phyloP scores from a whole-genome alignment of 2,329 filamentous ascomycete species.

The Cladophialophora bantiana region DNA sequence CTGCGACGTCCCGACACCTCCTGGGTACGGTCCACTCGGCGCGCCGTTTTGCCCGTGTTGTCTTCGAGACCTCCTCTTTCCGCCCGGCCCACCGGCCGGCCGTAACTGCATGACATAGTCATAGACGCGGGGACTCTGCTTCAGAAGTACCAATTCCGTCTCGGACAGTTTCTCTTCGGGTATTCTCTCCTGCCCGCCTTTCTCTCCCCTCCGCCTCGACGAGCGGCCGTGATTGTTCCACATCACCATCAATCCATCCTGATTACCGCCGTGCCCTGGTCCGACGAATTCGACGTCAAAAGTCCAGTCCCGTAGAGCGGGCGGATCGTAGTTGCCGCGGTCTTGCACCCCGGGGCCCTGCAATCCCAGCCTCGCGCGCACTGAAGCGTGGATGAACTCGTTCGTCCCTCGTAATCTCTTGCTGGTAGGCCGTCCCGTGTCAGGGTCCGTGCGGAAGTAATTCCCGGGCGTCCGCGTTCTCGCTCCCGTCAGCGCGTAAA shows the following conservation, averaged over 20 bases:
- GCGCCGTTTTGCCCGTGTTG: conserved; percentile 18
- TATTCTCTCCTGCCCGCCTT: conserved; percentile 38
- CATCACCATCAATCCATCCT: conserved; percentile 37
- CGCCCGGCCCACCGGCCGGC: conserved; percentile 21
- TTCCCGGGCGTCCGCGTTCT: conserved; percentile 41
- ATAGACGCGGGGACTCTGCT: conserved; percentile 34
- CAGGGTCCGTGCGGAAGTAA: conserved; percentile 40
- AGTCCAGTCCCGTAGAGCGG: conserved; percentile 40
- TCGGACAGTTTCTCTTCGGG: conserved; percentile 38
- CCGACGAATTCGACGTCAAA: conserved; percentile 34
- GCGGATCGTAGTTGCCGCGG: conserved; percentile 39
- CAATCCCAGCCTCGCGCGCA: conserved; percentile 39
- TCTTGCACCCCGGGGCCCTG: conserved; percentile 39
- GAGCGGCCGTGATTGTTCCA: conserved; percentile 36
- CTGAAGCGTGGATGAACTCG: conserved; percentile 43
- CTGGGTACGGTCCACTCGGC: conserved; percentile 12
- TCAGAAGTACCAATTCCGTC: conserved; percentile 39
- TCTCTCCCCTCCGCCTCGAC: conserved; percentile 14
- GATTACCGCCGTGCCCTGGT: conserved; percentile 32
- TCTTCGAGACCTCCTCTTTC: conserved; percentile 33
- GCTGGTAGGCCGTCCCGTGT: conserved; percentile 35
- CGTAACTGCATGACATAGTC: conserved; percentile 35
- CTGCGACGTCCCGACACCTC: not conserved
- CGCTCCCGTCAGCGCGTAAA: conserved; percentile 39
- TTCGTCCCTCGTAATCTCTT: conserved; percentile 42